Base-by-base conservation (phyloP, 108 stramenopile species). In the Pseudonitzschia delicatissima region DNA sequence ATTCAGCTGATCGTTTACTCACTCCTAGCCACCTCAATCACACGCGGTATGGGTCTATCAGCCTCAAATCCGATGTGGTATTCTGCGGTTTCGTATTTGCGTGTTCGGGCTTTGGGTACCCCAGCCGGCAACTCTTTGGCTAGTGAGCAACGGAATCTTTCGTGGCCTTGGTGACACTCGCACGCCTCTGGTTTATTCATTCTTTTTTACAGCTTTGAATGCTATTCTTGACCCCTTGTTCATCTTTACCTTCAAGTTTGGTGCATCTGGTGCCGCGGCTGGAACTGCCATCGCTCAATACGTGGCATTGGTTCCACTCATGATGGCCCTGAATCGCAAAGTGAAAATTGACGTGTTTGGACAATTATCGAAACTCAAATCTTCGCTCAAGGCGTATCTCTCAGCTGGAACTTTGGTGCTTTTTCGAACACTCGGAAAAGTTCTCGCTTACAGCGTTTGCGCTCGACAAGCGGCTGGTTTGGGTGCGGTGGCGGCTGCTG, bases 81-180 rank as follows among this genome's bases (percentile, higher is more conserved):
- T 62, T 89, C 91, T 2, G 96, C 96, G 11, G 69, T 86, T 23
- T 81, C 84, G 1, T 97, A 97, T 69, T 71, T 97, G 26, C 66
- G 75, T 26, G 73, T 93, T 0, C 83, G 94, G 13, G 94, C 92
- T 0, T 66, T 94, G 34, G 94, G 93, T 23, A 87, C 93, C 4
- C 92, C 93, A 2, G 92, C 94, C 8, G n/a, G 92, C 96, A 21
- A 95, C 94, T 6, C 66, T 95, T 5, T 93, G 91, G 93, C 69
- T 95, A 15, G 96, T 97, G 0, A 82, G 88, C 59, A 95, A 95
- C 69, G 94, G 96, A 11, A 87, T 95, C 27, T 97, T 93, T 68
- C 88, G 96, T n/a, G 96, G 96, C 3, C 62, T 95, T 20, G 96
- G 96, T 5, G 94, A 97, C 67, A 97, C 96, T 11, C 17, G 68